Evolutionary conservation across 441 rosid genomes (phyloP), one percentile per base, ranked within the genome.

Genomic region (Corymbia citriodora): DNA sequence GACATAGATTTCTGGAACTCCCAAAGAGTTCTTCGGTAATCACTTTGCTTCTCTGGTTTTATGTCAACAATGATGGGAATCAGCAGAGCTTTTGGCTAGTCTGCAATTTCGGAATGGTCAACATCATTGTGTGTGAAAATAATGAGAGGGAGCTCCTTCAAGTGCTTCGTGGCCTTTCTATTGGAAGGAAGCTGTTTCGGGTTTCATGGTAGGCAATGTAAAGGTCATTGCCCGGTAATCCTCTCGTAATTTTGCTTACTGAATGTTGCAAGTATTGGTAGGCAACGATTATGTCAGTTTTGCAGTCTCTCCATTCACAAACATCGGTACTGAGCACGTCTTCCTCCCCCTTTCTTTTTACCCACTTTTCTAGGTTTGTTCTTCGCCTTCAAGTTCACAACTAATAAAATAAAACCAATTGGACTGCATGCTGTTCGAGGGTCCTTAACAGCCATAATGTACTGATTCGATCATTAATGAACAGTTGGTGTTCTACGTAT

Each of bases 401-500:
- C 33, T 63, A 63, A 53, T 14, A 53, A 31, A 63, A 63, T 63
- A 63, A 25, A 63, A 63, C 72, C 17, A 14, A 63, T 25, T 49
- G 55, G 55, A 25, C 54, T 52, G 33, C 54, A 83, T 7, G 33
- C 49, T 83, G 13, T 52, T 49, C 18, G 3, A 36, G 55, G 55
- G 87, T 83, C 55, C n/a, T 48, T 83, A 53, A 83, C 13, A 3
- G 31, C 33, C 53, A 49, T 14, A 50, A 29, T 85, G 55, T 70
- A 70, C 81, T 70, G 48, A 70, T 33, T 33, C 48, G 14, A 50
- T 16, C 48, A 33, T 49, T 23, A 40, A 23, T 88, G 25, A 87
- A 48, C 92, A 91, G 93, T 74, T 92, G 91, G 91, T 88, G 61
- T 92, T 90, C 88, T 91, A 89, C 65, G 89, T 90, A 87, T 92